These are phyloP conservation scores for Ustilago curta DNA, from an alignment of 1,284 basidiomycete genomes.

Conservation along the genomic window DNA sequence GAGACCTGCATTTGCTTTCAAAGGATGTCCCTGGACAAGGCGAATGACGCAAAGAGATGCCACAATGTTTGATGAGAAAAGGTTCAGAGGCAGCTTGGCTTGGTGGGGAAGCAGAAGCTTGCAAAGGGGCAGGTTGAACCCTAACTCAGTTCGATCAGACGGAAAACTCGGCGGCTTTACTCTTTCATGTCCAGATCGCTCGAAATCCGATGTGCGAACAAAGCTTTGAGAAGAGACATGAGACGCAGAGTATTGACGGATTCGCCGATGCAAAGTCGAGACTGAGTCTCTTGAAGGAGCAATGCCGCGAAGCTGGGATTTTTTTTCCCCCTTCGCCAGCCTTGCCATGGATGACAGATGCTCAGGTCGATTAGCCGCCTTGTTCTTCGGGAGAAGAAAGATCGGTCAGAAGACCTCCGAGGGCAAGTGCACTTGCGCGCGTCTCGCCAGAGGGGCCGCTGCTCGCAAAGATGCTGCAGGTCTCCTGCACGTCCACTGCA, in stretches of 20 bases:
- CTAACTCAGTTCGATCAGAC: constrained; percentile 1
- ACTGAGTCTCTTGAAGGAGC: not conserved
- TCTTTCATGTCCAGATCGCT: not conserved
- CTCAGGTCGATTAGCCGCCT: no score
- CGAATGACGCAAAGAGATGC: no score
- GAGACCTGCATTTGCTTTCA: no score
- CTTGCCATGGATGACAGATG: no score
- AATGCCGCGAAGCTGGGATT: constrained; percentile 1
- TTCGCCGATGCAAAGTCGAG: not conserved
- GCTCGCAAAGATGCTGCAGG: not conserved
- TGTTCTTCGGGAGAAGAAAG: not conserved
- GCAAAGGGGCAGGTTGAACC: not conserved
- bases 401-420: constrained; percentile 9
- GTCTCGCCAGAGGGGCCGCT: not conserved
- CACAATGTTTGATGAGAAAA: not conserved
- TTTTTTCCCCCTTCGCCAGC: constrained; percentile 15
- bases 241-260: not conserved
- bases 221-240: constrained; percentile 12
- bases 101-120: constrained; percentile 18
- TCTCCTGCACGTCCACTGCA: not conserved
- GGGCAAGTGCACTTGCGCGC: constrained; percentile 4
- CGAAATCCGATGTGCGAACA: constrained; percentile 16
- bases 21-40: no score
- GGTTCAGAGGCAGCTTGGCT: not conserved
- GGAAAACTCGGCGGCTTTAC: constrained; percentile 2